These are phyloP conservation scores for Eruca vesicaria DNA, from an alignment of 441 rosid genomes.

Conservation along the genomic window DNA sequence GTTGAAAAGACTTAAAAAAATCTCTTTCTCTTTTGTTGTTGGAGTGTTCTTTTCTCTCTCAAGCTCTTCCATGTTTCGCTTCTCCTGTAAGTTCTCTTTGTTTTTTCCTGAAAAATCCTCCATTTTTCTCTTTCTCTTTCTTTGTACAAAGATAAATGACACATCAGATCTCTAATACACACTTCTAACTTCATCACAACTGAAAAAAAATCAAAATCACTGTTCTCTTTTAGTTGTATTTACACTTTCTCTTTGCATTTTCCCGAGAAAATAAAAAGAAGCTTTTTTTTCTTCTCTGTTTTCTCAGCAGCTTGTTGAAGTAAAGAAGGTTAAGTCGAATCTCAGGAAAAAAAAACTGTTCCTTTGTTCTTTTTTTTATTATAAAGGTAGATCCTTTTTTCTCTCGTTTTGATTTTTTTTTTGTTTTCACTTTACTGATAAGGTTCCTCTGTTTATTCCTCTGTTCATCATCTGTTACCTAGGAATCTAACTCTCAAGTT, in stretches of 20 bases:
- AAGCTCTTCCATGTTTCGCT: constrained; percentile 17
- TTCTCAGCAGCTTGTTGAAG: constrained; percentile 4
- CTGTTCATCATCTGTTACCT: neutral
- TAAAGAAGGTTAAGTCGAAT: constrained; percentile 15
- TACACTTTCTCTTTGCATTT: constrained; percentile 12
- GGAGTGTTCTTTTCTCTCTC: constrained; percentile 5
- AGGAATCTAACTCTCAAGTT: neutral
- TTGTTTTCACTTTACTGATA: constrained; percentile 11
- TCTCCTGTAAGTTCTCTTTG: constrained; percentile 15
- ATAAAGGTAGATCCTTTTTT: constrained; percentile 25
- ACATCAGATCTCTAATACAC: constrained; percentile 19
- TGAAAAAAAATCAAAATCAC: neutral
- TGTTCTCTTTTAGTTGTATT: neutral
- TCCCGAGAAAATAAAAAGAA: constrained; percentile 18
- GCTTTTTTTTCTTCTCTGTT: constrained; percentile 15
- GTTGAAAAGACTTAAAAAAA: neutral
- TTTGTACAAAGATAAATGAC: constrained; percentile 3
- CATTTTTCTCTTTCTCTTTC: neutral
- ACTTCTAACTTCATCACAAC: neutral
- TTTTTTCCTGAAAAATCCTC: constrained; percentile 4
- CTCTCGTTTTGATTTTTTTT: neutral
- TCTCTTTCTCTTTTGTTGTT: neutral
- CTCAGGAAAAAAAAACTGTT: constrained; percentile 12
- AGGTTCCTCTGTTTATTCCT: constrained; percentile 14
- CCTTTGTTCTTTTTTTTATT: neutral